Conservation (phyloP, 805 yeast genomes). For the Candida multigemmis region DNA sequence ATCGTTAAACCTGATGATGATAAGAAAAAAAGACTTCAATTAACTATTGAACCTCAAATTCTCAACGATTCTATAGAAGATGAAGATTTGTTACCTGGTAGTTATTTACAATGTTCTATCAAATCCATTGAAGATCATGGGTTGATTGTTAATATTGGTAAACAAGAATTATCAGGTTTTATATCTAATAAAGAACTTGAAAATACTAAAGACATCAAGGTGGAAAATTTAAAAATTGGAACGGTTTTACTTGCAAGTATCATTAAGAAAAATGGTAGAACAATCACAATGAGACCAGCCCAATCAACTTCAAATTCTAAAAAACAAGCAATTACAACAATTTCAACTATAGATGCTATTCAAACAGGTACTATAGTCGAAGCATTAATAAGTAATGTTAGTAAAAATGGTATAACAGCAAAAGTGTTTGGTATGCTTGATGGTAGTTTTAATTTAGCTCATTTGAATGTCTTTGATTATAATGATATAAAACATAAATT, state of each 20-base stretch:
- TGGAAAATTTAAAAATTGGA: constrained; percentile 43
- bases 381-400: constrained; percentile 54
- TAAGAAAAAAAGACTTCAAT: constrained; percentile 56
- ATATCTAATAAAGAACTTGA: constrained; percentile 60
- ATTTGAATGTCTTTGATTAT: constrained; percentile 40
- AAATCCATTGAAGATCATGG: constrained; percentile 91
- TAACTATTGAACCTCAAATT: constrained; percentile 64
- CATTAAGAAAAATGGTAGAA: constrained; percentile 36
- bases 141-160: constrained; percentile 64
- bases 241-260: constrained; percentile 59
- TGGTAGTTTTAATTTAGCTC: constrained; percentile 63
- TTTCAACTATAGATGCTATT: constrained; percentile 69
- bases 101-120: constrained; percentile 67
- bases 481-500: constrained; percentile 50
- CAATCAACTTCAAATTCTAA: constrained; percentile 35
- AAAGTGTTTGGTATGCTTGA: constrained; percentile 68
- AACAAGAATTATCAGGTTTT: constrained; percentile 53
- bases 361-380: constrained; percentile 82
- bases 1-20: constrained; percentile 49
- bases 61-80: constrained; percentile 54
- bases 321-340: constrained; percentile 39
- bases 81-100: constrained; percentile 58
- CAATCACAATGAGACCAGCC: constrained; percentile 46
- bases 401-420: constrained; percentile 56
- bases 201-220: constrained; percentile 20